Base-by-base conservation (phyloP, 352 stramenopile genomes). In the Phytopythium litorale region DNA sequence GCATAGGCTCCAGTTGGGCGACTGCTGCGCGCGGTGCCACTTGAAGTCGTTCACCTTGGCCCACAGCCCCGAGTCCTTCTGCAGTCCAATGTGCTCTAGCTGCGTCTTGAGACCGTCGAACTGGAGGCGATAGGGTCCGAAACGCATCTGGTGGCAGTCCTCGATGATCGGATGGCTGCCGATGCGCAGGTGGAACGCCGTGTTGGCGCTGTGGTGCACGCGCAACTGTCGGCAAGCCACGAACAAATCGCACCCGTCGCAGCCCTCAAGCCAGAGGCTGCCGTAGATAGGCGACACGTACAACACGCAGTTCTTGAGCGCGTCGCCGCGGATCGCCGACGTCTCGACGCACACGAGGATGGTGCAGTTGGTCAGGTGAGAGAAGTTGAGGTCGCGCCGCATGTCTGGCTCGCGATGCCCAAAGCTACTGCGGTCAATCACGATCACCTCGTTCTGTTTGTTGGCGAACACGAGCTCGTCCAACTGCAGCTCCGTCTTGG, bases 31-130 rank as follows among this genome's bases (percentile, higher is more conserved):
- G 38, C 87, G 81, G 60, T 95, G 88, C 89, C 90, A 97, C 71
- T 96, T 95, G 70, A 97, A 97, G 64, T 97, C 90, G 58, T 97
- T 94, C 55, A 97, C 90, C 57, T 96, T 89, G 16, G 81, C 73
- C 87, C 87, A 97, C 6, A 96, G 68, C 0, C 80, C 80, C 23
- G 67, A 77, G 56, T 92, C 78, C 46, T 77, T 77, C 5, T 54
- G 56, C 54, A 96, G 64, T 0, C 78, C 75, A 28, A 84, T 65
- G 23, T 58, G 70, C 50, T 89, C 69, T 4, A 97, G 66, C 55
- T 94, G 88, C 28, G 73, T 58, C 30, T 79, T 71, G 0, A 94
- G 69, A 0, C 71, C 81, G 1, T 81, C 58, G 58, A 94, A 97
- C 4, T 70, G 53, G 32, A 97, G 60, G 18, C 67, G 67, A 33